phyloP scores from a whole-genome alignment of 2,329 filamentous ascomycete species.

The Aspergillus melleus region DNA sequence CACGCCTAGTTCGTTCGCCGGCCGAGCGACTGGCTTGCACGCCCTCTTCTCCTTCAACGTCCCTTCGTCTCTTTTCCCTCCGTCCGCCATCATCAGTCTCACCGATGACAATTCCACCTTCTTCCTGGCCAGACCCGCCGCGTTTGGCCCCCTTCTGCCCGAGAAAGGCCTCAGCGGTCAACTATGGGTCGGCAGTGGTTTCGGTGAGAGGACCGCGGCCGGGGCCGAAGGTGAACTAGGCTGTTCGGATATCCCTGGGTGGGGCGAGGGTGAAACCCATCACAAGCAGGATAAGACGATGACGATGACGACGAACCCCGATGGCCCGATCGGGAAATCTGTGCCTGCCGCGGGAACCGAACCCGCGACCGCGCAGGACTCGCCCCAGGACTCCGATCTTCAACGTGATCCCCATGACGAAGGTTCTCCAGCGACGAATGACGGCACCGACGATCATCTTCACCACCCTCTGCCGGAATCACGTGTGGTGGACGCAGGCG shows the following conservation, averaged over 20 bases:
- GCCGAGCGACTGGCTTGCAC: constrained; percentile 50
- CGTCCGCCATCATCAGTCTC: constrained; percentile 91
- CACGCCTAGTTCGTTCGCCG: constrained; percentile 37
- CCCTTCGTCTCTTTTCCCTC: constrained; percentile 86
- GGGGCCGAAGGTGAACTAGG: constrained; percentile 79
- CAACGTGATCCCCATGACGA: constrained; percentile 20
- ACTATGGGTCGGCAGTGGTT: constrained; percentile 90
- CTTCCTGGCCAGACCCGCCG: constrained; percentile 88
- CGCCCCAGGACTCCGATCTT: constrained; percentile 21
- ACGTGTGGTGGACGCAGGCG: constrained; percentile 35
- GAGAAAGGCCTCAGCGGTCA: constrained; percentile 78
- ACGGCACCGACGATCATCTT: constrained; percentile 83
- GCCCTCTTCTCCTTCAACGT: constrained; percentile 70
- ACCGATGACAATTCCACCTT: constrained; percentile 98
- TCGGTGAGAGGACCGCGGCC: constrained; percentile 65
- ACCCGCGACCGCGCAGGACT: constrained; percentile 24
- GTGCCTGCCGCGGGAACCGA: constrained; percentile 25
- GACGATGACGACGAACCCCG: constrained; percentile 18
- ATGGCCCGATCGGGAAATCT: constrained; percentile 24
- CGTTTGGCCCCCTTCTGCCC: constrained; percentile 81
- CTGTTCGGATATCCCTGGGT: constrained; percentile 91
- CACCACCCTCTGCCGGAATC: constrained; percentile 59
- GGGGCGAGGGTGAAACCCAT: constrained; percentile 63
- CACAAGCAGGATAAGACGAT: constrained; percentile 25
- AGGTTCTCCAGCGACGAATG: constrained; percentile 49